Percentiles rank a stretch among this genome's conserved stretches.
These are phyloP conservation scores for Cordyceps sp. DNA, from an alignment of 2,329 filamentous ascomycete genomes.

Conservation along the genomic window DNA sequence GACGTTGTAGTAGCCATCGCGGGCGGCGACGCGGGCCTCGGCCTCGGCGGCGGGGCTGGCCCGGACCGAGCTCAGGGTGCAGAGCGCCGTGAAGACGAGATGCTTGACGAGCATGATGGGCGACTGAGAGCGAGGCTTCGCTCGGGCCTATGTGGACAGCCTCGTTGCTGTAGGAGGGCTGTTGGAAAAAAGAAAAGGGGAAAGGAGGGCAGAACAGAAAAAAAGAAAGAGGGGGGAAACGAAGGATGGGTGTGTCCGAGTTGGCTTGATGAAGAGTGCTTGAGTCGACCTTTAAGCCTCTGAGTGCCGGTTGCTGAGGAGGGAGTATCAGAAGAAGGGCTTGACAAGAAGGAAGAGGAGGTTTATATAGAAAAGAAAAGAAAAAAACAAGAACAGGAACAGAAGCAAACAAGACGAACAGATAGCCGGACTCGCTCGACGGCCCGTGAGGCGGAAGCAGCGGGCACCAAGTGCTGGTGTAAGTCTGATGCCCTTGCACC, in stretches of 20 bases:
- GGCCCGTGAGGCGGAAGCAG: no score
- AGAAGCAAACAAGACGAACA: background rate
- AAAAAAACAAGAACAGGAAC: background rate
- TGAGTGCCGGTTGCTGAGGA: no score
- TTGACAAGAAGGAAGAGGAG: background rate
- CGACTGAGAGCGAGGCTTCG: no score
- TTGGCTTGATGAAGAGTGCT: background rate
- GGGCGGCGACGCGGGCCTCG: background rate
- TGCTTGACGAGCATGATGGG: conserved; percentile 1
- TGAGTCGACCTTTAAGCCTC: background rate
- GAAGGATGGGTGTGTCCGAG: background rate
- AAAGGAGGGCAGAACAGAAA: background rate
- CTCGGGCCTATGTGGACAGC: no score
- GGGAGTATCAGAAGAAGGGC: background rate
- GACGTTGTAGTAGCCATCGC: background rate
- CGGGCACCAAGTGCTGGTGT: no score
- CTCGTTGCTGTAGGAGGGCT: no score
- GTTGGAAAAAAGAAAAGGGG: background rate
- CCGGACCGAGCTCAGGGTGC: background rate
- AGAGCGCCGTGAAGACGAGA: conserved; percentile 1
- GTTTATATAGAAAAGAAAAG: background rate
- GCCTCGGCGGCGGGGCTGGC: background rate
- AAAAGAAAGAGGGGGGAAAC: background rate
- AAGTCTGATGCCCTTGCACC: no score
- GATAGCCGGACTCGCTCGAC: no score